These are phyloP conservation scores for Cornus kousa DNA, from an alignment of 148 eudicot genomes.

Conservation along the genomic window DNA sequence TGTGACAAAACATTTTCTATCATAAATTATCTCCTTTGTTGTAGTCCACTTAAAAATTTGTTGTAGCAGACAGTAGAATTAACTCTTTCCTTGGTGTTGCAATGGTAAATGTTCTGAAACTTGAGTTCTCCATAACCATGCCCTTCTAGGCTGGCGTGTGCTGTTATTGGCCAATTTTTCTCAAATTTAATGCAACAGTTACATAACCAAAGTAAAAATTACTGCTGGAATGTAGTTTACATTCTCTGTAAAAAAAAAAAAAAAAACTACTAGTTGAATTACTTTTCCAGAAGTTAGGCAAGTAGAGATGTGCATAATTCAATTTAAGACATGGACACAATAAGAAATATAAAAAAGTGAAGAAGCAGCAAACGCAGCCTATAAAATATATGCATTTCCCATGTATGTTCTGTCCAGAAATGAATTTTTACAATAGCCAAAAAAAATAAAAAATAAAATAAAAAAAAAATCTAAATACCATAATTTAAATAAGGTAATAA, in stretches of 20 bases:
- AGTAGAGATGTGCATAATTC: neutral
- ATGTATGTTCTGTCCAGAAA: neutral
- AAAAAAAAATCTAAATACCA: neutral
- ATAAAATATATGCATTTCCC: neutral
- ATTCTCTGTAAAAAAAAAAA: neutral
- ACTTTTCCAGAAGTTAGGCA: too few relatives aligned
- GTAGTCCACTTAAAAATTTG: too few relatives aligned
- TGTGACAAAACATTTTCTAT: too few relatives aligned
- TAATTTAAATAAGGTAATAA: neutral
- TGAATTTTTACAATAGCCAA: neutral
- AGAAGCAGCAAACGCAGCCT: neutral
- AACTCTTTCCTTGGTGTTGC: too few relatives aligned
- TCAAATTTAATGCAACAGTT: neutral
- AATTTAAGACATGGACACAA: neutral
- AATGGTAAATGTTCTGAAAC: too few relatives aligned
- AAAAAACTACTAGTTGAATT: too few relatives aligned
- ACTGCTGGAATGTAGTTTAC: neutral
- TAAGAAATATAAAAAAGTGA: neutral
- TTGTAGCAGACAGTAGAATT: too few relatives aligned
- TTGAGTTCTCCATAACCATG: too few relatives aligned
- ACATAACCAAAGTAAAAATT: neutral
- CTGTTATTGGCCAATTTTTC: too few relatives aligned
- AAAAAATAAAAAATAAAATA: too few relatives aligned
- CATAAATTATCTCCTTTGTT: too few relatives aligned
- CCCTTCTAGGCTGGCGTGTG: neutral